Evolutionary conservation across 768 basidiomycete genomes (phyloP).

Genomic region (Zangia roseola): DNA sequence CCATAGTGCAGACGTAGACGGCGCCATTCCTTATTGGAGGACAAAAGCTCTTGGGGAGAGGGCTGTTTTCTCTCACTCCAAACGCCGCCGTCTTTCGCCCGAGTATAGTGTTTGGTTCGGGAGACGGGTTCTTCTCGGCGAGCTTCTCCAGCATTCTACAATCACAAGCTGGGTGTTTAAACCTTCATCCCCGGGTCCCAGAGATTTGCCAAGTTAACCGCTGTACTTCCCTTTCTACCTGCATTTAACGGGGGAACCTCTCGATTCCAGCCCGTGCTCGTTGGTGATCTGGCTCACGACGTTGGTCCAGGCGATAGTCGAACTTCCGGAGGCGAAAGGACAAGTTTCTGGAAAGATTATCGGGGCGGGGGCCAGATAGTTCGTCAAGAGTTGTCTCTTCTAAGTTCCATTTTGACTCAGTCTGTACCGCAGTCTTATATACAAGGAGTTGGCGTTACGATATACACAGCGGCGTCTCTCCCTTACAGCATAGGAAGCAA

Average conservation of each 20-base stretch:
- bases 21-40: conserved; percentile 55
- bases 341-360: conserved; percentile 43
- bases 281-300: conserved; percentile 62
- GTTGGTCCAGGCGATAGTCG: conserved; percentile 58
- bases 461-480: conserved; percentile 53
- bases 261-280: conserved; percentile 72
- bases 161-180: neutral
- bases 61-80: conserved; percentile 43
- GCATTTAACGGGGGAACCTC: conserved; percentile 70
- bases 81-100: conserved; percentile 66
- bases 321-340: conserved; percentile 36
- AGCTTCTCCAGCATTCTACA: conserved; percentile 16
- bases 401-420: conserved; percentile 40
- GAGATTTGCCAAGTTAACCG: conserved; percentile 63
- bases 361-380: conserved; percentile 52
- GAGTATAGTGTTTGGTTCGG: conserved; percentile 73
- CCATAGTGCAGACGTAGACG: conserved; percentile 66
- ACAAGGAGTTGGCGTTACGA: conserved; percentile 56
- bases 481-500: conserved; percentile 59
- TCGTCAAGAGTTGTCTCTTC: conserved; percentile 16
- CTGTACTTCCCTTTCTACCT: conserved; percentile 67
- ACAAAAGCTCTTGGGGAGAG: conserved; percentile 66
- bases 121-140: conserved; percentile 74
- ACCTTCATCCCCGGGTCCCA: conserved; percentile 20
- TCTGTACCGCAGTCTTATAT: conserved; percentile 54